Base-by-base conservation (phyloP, 2,329 filamentous ascomycete species). In the Hirsutella rhossiliensis region DNA sequence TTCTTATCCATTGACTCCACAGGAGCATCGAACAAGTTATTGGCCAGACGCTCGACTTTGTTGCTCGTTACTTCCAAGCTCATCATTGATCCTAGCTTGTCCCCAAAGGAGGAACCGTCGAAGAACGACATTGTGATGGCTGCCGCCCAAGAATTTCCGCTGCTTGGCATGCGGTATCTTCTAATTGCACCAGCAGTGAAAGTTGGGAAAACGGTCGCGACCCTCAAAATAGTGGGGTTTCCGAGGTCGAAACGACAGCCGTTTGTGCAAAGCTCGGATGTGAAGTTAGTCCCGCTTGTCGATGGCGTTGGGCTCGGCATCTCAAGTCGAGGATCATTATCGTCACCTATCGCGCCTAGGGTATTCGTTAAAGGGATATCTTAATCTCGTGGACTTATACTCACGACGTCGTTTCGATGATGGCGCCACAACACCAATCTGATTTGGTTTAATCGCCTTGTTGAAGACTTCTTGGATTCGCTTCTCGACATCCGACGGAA, bases 91-190 rank as follows among this genome's bases (percentile, higher is more conserved):
- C 41, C 41, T 11, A 37, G 12, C 27, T 43, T 43, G 23, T 43
- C 37, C 13, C 36, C 41, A 19, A 43, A 37, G 7, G 41, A 37
- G 12, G 41, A 27, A 28, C 27, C 31, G 20, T 37, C 31, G 31
- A 38, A 31, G 20, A 43, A 43, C n/a, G 41, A 36, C 31, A 43
- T 43, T 17, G 31, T 43, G 20, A 43, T 17, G 28, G 41, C 41
- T n/a, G 31, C 41, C 36, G 32, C 18, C 41, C 31, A 43, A 7
- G 32, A 15, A 11, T 29, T 36, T 12, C 19, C 13, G 31, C 19
- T 37, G n/a, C 18, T 36, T 9, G 19, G 29, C 41, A 6, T 19
- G 27, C 9, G 41, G 13, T 37, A 19, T 37, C 19, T 43, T 18
- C 17, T 43, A 8, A 43, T 43, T 43, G 31, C 31, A 18, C 41